Evolutionary conservation across 1,139 yeast genomes (phyloP).

Genomic region (Arxiozyma heterogenica): DNA sequence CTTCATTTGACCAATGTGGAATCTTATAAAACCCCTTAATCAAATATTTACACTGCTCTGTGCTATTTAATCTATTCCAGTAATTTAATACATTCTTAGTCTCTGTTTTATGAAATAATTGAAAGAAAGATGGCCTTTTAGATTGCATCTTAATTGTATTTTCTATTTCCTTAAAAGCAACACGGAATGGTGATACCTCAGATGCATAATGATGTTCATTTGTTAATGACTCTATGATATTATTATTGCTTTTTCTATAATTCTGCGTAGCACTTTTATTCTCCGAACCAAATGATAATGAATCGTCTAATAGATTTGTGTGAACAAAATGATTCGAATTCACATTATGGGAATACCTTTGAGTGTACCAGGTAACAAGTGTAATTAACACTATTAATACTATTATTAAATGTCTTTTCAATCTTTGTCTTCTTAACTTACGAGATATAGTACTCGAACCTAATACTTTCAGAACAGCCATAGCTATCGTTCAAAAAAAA

Average conservation of each 20-base stretch:
- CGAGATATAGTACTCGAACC: neutral
- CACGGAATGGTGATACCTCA: neutral
- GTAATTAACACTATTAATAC: neutral
- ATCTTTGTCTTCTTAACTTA: neutral
- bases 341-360: neutral
- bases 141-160: neutral
- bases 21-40: slow-evolving; percentile 14
- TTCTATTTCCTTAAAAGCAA: neutral
- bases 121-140: neutral
- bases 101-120: neutral
- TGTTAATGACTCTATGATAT: no score
- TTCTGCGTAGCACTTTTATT: neutral
- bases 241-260: neutral
- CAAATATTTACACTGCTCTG: slow-evolving; percentile 15
- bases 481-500: neutral
- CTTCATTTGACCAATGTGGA: slow-evolving; percentile 16
- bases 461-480: neutral
- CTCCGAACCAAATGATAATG: neutral
- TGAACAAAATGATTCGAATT: neutral
- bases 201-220: neutral
- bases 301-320: neutral
- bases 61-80: neutral
- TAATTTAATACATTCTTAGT: neutral
- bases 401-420: neutral
- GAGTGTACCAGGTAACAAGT: neutral